Evolutionary conservation across 352 stramenopile genomes (phyloP), one percentile per base, ranked within the genome.

Genomic region (Pythium vanterpoolii): DNA sequence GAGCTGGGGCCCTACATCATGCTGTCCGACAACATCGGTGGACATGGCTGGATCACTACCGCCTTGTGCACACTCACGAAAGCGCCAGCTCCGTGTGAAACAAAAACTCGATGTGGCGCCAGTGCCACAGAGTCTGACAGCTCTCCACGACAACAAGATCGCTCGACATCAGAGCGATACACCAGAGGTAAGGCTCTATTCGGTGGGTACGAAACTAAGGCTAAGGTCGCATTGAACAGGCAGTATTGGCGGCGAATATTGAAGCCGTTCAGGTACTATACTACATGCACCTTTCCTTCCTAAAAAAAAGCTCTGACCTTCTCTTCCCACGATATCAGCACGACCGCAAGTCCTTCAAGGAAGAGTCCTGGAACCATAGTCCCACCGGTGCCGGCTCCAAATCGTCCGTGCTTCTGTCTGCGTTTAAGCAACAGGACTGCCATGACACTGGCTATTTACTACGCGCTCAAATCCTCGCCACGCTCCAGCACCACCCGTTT

Each of bases 281-380:
- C 27, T 36, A 38, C 34, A 23, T 18, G 19, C 9, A 9, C 7
- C 14, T 18, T n/a, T 16, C 18, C 19, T 45, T 23, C 8, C 6
- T 52, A 7, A 34, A 18, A 4, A 23, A 19, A 40, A 34, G 16
- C n/a, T 49, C 24, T 43, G 27, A 27, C 23, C 24, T 38, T 3
- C 27, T 36, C 1, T 19, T 26, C 4, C 4, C 23, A 18, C 24
- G 23, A n/a, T n/a, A n/a, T n/a, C 33, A 69, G 55, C 38, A 56
- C 28, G 56, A 60, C 7, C 51, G 57, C 45, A 89, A 89, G 64
- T 74, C 74, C 24, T 89, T 82, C 67, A 89, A 86, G 55, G 62
- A 81, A 44, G 74, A 86, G 16, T 43, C 69, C 5, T 89, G 76
- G 76, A 86, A 85, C 48, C 63, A 47, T 4, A 88, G 76, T 47